Evolutionary conservation across 208 protist genomes (phyloP), one percentile per base, ranked within the genome.

Genomic region (Acanthamoeba quina): DNA sequence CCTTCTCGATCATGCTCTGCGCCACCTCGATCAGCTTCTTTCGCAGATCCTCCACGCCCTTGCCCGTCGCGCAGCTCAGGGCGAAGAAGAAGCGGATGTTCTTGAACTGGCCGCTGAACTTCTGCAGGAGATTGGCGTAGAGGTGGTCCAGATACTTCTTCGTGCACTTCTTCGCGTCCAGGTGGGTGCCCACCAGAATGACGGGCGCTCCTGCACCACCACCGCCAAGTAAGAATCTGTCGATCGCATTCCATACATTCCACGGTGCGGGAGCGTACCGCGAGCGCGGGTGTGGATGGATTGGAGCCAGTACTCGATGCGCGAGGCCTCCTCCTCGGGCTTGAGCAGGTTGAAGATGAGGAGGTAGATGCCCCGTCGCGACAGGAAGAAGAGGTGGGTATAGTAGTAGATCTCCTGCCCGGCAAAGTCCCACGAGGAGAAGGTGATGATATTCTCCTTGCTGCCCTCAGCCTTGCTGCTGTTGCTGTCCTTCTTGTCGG

Each of bases 261-360:
- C 41, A 5, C 41, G 41, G 19, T 9, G 26, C 1, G 60, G 5
- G 9, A 1, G 24, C 49, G 37, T 34, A 92, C 66, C 34, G 6
- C 64, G 86, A 17, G 68, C 72, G 37, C 89, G 89, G 44, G 89
- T 83, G 89, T 93, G 56, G 13, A 93, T 93, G 58, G 68, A 83
- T 66, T 93, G 89, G 24, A 93, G 89, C 89, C 89, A 93, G 68
- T 93, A 93, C n/a, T 93, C 89, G 34, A 93, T 72, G 34, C 60
- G 64, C 9, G 44, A 60, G 11, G 56, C 26, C 64, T 66, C 56
- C 41, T 91, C 49, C 60, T 76, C 37, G 85, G 56, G 60, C 56
- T 91, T 91, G 85, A 66, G 60, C n/a, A 91, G 89, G 26, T 93
- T 93, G 89, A 93, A 93, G 19, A 93, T 66, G 37, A 93, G 34